phyloP scores from a whole-genome alignment of 208 protist genomes.

The Trypanosoma avium region DNA sequence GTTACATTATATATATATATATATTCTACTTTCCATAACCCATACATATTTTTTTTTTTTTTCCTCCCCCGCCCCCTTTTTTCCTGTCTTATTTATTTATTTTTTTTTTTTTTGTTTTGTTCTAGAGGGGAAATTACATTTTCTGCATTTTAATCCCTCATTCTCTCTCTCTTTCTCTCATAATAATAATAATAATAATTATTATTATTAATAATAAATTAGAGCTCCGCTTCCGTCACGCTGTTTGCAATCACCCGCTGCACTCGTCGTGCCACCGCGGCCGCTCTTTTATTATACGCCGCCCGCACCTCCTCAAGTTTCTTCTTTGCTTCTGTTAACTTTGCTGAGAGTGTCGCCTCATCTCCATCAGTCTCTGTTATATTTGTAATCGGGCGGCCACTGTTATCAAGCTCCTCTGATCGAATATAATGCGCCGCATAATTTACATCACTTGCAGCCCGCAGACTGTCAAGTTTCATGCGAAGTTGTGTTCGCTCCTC shows the following conservation, averaged over 20 bases:
- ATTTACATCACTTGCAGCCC: slow-evolving; percentile 36
- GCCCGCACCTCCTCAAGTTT: slow-evolving; percentile 23
- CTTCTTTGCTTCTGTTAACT: slow-evolving; percentile 34
- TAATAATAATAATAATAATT: too few species aligned
- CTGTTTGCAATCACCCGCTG: neutral
- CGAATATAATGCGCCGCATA: slow-evolving; percentile 49
- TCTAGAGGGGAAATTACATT: neutral
- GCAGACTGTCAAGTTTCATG: slow-evolving; percentile 62
- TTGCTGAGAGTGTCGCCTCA: slow-evolving; percentile 24
- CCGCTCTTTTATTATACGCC: slow-evolving; percentile 44
- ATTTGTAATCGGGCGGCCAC: slow-evolving; percentile 15
- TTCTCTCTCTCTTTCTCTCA: slow-evolving; percentile 4
- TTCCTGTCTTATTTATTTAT: too few species aligned
- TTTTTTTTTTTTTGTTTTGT: too few species aligned
- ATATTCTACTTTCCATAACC: too few species aligned
- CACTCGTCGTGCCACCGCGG: neutral
- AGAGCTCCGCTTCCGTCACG: neutral
- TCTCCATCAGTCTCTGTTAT: slow-evolving; percentile 36
- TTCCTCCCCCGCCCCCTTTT: too few species aligned
- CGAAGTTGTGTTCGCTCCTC: slow-evolving; percentile 33
- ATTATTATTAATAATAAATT: too few species aligned
- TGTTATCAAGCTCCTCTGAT: slow-evolving; percentile 40
- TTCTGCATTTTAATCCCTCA: neutral
- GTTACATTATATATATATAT: neutral
- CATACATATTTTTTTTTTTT: neutral